phyloP scores from a whole-genome alignment of 345 rosid species.

The Salix viminalis region DNA sequence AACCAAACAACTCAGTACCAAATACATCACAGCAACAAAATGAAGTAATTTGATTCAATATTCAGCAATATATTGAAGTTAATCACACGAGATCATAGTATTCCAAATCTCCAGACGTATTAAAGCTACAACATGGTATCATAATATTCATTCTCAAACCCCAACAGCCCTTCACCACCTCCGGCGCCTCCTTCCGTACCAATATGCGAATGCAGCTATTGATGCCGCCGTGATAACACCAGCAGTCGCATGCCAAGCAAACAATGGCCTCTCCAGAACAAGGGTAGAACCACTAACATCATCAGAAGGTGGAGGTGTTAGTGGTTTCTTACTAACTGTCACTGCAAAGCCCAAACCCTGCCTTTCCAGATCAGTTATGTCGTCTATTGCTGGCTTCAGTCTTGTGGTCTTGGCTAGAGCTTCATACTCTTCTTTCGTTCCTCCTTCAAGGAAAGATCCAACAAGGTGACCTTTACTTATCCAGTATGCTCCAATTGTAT shows the following conservation, averaged over 20 bases:
- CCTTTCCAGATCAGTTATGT: conserved; percentile 51
- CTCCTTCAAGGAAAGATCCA: conserved; percentile 95
- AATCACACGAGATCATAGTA: neutral
- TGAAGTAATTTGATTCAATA: neutral
- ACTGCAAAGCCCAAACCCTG: conserved; percentile 65
- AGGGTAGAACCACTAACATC: conserved; percentile 31
- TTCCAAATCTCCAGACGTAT: conserved; percentile 22
- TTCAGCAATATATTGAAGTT: neutral
- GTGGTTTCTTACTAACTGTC: conserved; percentile 41
- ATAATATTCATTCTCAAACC: neutral
- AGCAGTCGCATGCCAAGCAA: conserved; percentile 64
- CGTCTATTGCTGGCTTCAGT: conserved; percentile 53
- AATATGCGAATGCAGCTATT: conserved; percentile 76
- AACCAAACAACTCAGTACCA: neutral
- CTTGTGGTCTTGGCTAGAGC: conserved; percentile 69
- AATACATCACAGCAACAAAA: neutral
- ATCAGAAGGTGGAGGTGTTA: conserved; percentile 22
- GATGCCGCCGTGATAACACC: conserved; percentile 79
- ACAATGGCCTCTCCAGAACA: conserved; percentile 44
- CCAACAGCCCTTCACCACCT: conserved; percentile 52
- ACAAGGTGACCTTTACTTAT: conserved; percentile 68
- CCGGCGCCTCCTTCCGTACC: conserved; percentile 83
- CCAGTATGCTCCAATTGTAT: conserved; percentile 84
- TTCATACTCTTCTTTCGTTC: conserved; percentile 84
- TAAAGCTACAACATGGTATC: conserved; percentile 34